phyloP scores from a whole-genome alignment of 1,284 basidiomycete genomes.

The Tetrapyrgos nigripes region DNA sequence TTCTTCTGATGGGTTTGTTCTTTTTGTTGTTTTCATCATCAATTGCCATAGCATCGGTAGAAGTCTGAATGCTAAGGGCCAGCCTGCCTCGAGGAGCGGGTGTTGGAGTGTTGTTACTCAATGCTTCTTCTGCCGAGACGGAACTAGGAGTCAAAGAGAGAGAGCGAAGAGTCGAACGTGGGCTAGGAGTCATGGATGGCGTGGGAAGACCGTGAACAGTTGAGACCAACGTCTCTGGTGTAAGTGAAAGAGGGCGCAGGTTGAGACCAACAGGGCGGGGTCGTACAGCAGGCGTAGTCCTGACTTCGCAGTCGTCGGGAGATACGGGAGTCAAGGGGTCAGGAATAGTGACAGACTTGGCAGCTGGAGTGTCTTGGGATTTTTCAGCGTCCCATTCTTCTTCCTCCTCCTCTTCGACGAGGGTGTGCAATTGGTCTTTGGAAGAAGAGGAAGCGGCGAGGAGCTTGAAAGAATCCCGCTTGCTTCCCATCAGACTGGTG shows the following conservation, averaged over 20 bases:
- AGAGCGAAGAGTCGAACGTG: constrained; percentile 52
- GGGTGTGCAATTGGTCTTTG: constrained; percentile 77
- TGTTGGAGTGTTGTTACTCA: constrained; percentile 21
- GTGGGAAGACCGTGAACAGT: constrained; percentile 55
- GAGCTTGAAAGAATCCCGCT: constrained; percentile 82
- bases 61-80: constrained; percentile 33
- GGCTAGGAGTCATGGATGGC: constrained; percentile 55
- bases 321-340: constrained; percentile 8
- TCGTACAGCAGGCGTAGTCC: constrained; percentile 51
- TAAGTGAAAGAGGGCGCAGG: constrained; percentile 74
- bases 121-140: constrained; percentile 29
- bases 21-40: constrained; percentile 6
- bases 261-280: constrained; percentile 60
- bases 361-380: neutral
- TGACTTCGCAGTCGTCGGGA: constrained; percentile 1
- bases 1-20: constrained; percentile 41
- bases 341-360: neutral
- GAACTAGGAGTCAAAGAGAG: constrained; percentile 52
- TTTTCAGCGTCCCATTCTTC: constrained; percentile 52
- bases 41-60: neutral
- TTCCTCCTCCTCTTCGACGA: constrained; percentile 84
- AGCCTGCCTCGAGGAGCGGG: constrained; percentile 32
- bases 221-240: constrained; percentile 51
- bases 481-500: constrained; percentile 53
- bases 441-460: constrained; percentile 62